Base-by-base conservation (phyloP, 306 rosid genomes). In the Chamaecrista fasciculata region DNA sequence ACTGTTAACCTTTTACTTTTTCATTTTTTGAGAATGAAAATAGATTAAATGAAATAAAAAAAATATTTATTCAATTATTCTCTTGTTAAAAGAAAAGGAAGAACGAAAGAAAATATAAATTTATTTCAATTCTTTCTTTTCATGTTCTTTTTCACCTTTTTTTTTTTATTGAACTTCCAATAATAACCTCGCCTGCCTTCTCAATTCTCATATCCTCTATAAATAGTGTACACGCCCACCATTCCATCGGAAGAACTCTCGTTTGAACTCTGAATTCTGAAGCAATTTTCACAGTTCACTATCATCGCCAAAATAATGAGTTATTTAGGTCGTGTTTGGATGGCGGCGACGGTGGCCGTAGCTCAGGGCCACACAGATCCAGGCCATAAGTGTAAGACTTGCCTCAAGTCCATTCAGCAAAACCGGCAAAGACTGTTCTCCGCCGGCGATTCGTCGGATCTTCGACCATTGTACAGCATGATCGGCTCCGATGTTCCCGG, bases 321-420 rank as follows among this genome's bases (percentile, higher is more conserved):
- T 77, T 84, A 79, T 52, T 43, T 94, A 24, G 75, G 73, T 81
- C 59, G 88, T 48, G 79, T 85, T 15, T 84, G 92, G 85, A 79
- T 88, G 87, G 96, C 91, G 40, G 89, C 90, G 14, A 86, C 91
- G 42, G 94, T 90, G 69, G 94, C 86, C 1, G 90, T 81, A 42
- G 94, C 79, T 0, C 91, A 88, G 23, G 84, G 86, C 66, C 91
- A 85, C 70, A 60, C 89, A 4, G 97, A 90, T 15, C 90, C 86
- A 3, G 86, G 78, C 62, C 76, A 66, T 37, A 82, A 62, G 57
- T 76, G 83, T 87, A 85, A 83, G 71, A 73, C 87, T 12, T 88
- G 94, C 28, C 50, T 88, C 7, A 73, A 57, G 14, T 85, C 97
- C 26, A 64, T 93, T 4, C 88, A 82, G 39, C 86, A 75, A 21